These are phyloP conservation scores for Talaromyces proteolyticus DNA, from an alignment of 495 filamentous ascomycete genomes.

Conservation along the genomic window DNA sequence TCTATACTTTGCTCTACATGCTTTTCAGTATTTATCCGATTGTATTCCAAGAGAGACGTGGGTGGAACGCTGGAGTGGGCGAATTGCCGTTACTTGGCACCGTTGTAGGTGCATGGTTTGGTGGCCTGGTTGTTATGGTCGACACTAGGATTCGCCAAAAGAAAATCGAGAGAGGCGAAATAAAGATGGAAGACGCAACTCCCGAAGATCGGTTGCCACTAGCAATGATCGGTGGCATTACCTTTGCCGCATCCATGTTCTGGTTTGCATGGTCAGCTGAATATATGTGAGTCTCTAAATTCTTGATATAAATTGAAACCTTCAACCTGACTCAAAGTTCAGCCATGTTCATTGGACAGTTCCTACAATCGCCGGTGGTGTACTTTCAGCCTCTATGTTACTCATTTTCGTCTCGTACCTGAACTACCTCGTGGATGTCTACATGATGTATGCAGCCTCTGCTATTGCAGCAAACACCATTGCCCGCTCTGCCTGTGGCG, in stretches of 20 bases:
- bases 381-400: constrained; percentile 24
- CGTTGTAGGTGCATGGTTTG: constrained; percentile 37
- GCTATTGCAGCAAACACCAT: constrained; percentile 25
- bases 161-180: constrained; percentile 34
- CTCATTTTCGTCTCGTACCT: constrained; percentile 29
- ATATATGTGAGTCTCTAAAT: constrained; percentile 17
- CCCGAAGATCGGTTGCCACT: constrained; percentile 45
- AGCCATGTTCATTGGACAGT: constrained; percentile 39
- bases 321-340: constrained; percentile 9
- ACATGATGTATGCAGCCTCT: constrained; percentile 22
- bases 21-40: constrained; percentile 45
- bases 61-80: constrained; percentile 44
- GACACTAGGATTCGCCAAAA: constrained; percentile 13
- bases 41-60: constrained; percentile 47
- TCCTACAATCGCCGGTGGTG: constrained; percentile 34
- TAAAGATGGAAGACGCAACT: constrained; percentile 24
- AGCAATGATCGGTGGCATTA: constrained; percentile 51
- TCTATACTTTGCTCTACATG: constrained; percentile 56
- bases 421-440: constrained; percentile 24
- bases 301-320: constrained; percentile 7
- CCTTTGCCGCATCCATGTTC: constrained; percentile 50
- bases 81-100: constrained; percentile 48
- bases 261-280: constrained; percentile 50
- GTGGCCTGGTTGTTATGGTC: constrained; percentile 31
- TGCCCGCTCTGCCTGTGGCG: constrained; percentile 20